Evolutionary conservation across 495 filamentous ascomycete genomes (phyloP).

Genomic region (Penicillium canariense): DNA sequence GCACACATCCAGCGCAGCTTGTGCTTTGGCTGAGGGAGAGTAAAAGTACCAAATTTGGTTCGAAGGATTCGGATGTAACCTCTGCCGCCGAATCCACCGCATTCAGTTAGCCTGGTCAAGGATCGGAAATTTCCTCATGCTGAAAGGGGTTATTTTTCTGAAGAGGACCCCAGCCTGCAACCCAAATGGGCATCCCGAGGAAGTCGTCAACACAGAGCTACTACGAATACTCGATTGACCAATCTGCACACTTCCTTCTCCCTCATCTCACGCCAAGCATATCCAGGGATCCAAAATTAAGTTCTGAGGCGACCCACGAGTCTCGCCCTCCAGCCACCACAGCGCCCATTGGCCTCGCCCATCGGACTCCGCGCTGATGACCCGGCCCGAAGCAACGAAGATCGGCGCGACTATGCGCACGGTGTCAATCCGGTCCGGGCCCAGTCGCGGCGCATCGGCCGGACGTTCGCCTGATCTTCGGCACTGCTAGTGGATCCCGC

Average conservation of each 20-base stretch:
- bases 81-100: not conserved
- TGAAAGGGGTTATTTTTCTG: not conserved
- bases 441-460: not conserved
- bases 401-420: not conserved
- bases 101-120: too few species aligned
- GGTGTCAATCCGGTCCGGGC: not conserved
- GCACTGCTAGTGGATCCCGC: constrained; percentile 2
- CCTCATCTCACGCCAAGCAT: not conserved
- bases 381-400: constrained; percentile 4
- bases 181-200: not conserved
- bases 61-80: not conserved
- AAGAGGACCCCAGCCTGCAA: not conserved
- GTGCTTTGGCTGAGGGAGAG: too few species aligned
- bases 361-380: constrained; percentile 2
- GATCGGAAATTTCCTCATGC: too few species aligned
- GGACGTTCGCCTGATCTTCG: too few species aligned
- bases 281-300: not conserved
- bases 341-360: not conserved
- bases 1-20: too few species aligned
- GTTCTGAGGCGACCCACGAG: not conserved
- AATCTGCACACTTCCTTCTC: not conserved
- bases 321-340: not conserved
- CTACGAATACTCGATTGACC: too few species aligned
- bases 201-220: not conserved
- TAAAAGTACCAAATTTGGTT: too few species aligned